Conservation (phyloP, 768 basidiomycete genomes). For the Leccinellum luteum region DNA sequence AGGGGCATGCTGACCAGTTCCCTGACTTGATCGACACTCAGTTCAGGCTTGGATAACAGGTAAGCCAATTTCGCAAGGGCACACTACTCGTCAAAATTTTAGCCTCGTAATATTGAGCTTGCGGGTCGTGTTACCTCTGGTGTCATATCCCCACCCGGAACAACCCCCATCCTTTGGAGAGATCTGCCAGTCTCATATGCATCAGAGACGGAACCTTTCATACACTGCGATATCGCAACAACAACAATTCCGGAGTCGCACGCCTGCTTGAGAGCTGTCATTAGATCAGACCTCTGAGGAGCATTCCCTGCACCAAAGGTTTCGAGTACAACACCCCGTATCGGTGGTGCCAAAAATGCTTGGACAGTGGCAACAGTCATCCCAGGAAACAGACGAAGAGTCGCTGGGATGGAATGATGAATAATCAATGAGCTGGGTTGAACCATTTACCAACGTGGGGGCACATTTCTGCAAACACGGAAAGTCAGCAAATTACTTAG, state of each 20-base stretch:
- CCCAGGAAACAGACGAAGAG: conserved; percentile 83
- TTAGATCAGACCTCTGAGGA: conserved; percentile 74
- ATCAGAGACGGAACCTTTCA: conserved; percentile 81
- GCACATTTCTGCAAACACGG: conserved; percentile 58
- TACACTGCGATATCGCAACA: conserved; percentile 89
- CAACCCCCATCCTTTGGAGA: conserved; percentile 69
- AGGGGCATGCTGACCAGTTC: conserved; percentile 73
- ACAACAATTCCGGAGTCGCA: conserved; percentile 82
- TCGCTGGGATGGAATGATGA: conserved; percentile 47
- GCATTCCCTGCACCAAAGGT: conserved; percentile 94
- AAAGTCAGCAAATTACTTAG: conserved; percentile 10
- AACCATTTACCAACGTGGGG: conserved; percentile 68
- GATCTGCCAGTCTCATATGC: conserved; percentile 79
- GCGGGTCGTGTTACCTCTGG: conserved; percentile 63
- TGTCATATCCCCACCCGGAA: conserved; percentile 91
- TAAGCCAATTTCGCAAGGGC: conserved; percentile 90
- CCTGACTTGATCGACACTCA: conserved; percentile 65
- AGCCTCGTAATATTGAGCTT: background rate
- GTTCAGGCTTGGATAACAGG: conserved; percentile 81
- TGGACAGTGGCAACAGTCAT: conserved; percentile 72
- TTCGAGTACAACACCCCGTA: conserved; percentile 82
- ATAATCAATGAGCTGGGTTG: conserved; percentile 1
- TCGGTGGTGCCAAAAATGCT: conserved; percentile 72
- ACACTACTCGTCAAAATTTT: conserved; percentile 48
- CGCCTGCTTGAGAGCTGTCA: conserved; percentile 75